Base-by-base conservation (phyloP, 2,329 filamentous ascomycete genomes). In the Blastomyces emzantsi region DNA sequence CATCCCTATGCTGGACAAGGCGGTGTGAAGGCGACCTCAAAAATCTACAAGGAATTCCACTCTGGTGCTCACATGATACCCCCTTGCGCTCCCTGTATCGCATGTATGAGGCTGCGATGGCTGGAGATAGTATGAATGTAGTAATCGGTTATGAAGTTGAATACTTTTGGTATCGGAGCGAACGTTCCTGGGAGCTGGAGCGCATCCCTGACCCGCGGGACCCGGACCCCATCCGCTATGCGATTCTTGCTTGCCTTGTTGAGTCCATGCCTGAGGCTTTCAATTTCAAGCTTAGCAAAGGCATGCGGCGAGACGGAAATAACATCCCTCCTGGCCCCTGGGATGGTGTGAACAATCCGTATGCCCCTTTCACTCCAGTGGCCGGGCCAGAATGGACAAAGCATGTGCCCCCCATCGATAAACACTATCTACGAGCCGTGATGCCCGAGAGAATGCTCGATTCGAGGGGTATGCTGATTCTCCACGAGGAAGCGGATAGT, bases 161-260 rank as follows among this genome's bases (percentile, higher is more conserved):
- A 49, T 73, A 73, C 43, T 70, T 73, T 52, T 73, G 64, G 63
- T 67, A 67, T 28, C 69, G 67, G 17, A 49, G 64, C 11, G 61
- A 66, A 17, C 60, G 41, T 13, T 65, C 66, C 45, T 73, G 70
- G 71, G 51, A 62, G 33, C 60, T 71, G 7, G 28, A 64, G 45
- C 64, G 61, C 19, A 69, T 73, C 30, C 70, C 68, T 9, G 72
- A 73, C 45, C 71, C 72, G 7, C 33, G 43, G 6, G 70, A 72
- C 54, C 55, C 63, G 11, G 67, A 72, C 65, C 70, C 70, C 22
- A 62, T 72, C 58, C 68, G 70, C 36, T 72, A 72, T 60, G 70
- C 70, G 11, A 67, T 72, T 55, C 62, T 72, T 51, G 70, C 70
- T 13, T 69, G 68, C 57, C 64, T 72, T 11, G 62, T 66, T 3